Conservation (phyloP, 441 rosid genomes). For the Erodium texanum region DNA sequence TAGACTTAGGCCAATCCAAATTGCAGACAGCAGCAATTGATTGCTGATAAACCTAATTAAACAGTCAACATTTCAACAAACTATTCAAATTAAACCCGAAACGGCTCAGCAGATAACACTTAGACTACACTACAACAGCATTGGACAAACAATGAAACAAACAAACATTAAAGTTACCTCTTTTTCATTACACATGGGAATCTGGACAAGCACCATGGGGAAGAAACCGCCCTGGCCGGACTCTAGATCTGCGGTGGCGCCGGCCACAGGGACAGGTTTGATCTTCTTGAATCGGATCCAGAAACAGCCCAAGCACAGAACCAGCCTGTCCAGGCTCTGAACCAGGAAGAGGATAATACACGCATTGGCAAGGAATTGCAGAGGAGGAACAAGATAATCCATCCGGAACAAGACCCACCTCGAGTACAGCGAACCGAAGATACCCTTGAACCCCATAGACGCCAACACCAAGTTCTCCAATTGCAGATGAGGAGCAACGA, state of each 20-base stretch:
- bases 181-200: no score
- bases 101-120: background rate
- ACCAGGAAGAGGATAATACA: background rate
- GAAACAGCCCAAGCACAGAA: background rate
- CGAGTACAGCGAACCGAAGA: background rate
- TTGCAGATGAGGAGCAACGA: background rate
- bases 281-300: background rate
- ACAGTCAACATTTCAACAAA: background rate
- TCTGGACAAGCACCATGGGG: background rate
- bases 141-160: no score
- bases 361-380: background rate
- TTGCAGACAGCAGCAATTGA: slow-evolving; percentile 22
- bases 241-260: background rate
- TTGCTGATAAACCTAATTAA: slow-evolving; percentile 21
- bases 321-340: slow-evolving; percentile 1
- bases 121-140: background rate
- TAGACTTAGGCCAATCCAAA: slow-evolving; percentile 20
- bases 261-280: background rate
- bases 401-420: background rate
- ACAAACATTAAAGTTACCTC: background rate
- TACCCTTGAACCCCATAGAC: background rate
- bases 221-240: background rate
- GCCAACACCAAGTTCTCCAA: background rate
- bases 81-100: background rate
- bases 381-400: background rate